Conservation (phyloP, 129 eudicot species). For the Apium graveolens region DNA sequence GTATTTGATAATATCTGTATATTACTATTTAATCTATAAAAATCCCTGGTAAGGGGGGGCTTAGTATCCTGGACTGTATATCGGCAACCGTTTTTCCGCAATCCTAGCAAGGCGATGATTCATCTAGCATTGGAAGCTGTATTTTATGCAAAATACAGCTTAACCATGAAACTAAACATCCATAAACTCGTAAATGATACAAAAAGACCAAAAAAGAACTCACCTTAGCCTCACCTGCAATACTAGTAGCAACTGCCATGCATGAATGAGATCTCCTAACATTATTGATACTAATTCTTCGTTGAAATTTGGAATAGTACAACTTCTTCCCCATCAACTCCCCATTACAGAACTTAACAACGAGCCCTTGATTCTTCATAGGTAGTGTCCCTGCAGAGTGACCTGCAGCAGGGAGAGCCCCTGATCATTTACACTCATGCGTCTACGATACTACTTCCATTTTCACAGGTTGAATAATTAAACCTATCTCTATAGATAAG, state of each 20-base stretch:
- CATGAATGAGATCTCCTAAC: constrained; percentile 25
- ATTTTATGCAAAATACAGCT: constrained; percentile 1
- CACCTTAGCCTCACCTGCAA: constrained; percentile 83
- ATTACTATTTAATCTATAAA: not conserved
- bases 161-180: not conserved
- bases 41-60: constrained; percentile 88
- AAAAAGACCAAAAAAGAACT: constrained; percentile 8
- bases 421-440: too few relatives aligned
- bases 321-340: constrained; percentile 81
- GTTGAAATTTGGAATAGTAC: constrained; percentile 19
- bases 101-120: constrained; percentile 82
- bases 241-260: constrained; percentile 61
- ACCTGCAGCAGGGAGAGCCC: constrained; percentile 52
- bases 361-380: constrained; percentile 34
- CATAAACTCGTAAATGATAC: not conserved
- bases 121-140: constrained; percentile 67
- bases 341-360: constrained; percentile 43
- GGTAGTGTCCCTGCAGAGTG: constrained; percentile 25
- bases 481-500: not conserved
- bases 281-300: constrained; percentile 16
- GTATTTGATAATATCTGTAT: constrained; percentile 36
- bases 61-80: constrained; percentile 45
- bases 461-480: too few relatives aligned
- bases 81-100: constrained; percentile 52
- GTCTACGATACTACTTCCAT: too few relatives aligned